Base-by-base conservation (phyloP, 306 rosid species). In the Quercus suber region DNA sequence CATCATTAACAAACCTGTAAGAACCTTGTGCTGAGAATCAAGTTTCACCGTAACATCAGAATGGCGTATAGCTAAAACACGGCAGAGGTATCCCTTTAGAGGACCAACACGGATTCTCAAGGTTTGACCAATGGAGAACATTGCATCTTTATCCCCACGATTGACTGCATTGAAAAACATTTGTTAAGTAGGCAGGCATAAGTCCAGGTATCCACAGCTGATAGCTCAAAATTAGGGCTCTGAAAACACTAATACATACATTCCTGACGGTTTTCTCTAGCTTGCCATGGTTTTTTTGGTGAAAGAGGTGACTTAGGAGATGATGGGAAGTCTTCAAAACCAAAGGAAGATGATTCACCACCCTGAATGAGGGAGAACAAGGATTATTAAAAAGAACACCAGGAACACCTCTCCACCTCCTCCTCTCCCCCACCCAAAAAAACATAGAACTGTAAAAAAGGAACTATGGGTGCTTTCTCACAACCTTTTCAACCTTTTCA, bases 31-130 rank as follows among this genome's bases (percentile, higher is more conserved):
- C 89, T 89, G 92, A 76, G 99, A 96, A 90, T 96, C 98, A 55
- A 96, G 93, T 88, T 96, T 96, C 78, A 96, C 99, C 19, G 98
- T 96, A 79, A 96, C 89, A 83, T 93, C 99, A 53, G 83, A 73
- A 53, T 94, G 97, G 2, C 93, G 99, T 63, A 93, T 83, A 53
- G 94, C 99, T 84, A 90, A 79, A 74, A 93, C 96, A 43, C 99
- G 97, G 82, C 99, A 93, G 23, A 93, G 93, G 84, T 93, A 96
- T 69, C 99, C 99, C 92, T 96, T 96, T 79, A 96, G 88, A 25
- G 98, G 99, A 82, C 99, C 99, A 63, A 96, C 82, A 69, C 93
- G 94, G 77, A 96, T 96, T 88, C 99, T 91, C 85, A 96, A 85
- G 73, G 92, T 86, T 90, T 96, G 99, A 85, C 99, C 99, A 83